Evolutionary conservation across 306 rosid species (phyloP).

Genomic region (Cicer cuneatum): DNA sequence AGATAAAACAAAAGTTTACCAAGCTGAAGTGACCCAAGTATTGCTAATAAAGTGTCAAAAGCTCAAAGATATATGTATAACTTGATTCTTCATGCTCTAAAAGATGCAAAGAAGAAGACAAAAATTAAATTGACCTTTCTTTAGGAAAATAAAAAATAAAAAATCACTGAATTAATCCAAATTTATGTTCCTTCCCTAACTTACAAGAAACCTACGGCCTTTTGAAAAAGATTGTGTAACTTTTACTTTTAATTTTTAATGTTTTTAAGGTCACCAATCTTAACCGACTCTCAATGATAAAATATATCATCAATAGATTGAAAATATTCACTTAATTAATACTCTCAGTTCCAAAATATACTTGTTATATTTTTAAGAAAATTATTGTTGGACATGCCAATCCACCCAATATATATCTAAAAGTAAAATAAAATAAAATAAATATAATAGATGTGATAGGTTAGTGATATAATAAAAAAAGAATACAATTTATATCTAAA

Average conservation of each 20-base stretch:
- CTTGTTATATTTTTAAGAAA: not conserved
- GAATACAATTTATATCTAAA: no score
- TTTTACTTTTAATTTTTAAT: slow-evolving; percentile 46
- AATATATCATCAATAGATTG: not conserved
- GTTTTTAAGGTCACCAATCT: slow-evolving; percentile 25
- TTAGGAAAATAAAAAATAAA: slow-evolving; percentile 38
- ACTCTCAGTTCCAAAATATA: not conserved
- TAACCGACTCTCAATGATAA: slow-evolving; percentile 11
- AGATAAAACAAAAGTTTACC: slow-evolving; percentile 41
- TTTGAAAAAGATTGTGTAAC: slow-evolving; percentile 46
- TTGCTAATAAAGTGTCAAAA: slow-evolving; percentile 46
- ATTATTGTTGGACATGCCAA: no score
- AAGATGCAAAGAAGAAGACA: slow-evolving; percentile 48
- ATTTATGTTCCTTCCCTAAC: slow-evolving; percentile 62
- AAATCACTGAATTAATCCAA: slow-evolving; percentile 35
- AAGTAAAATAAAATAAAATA: no score
- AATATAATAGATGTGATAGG: no score
- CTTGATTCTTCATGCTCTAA: slow-evolving; percentile 42
- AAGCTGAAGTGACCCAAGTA: slow-evolving; percentile 48
- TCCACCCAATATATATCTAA: no score
- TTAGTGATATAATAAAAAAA: no score
- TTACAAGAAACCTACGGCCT: slow-evolving; percentile 60
- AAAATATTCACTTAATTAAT: not conserved
- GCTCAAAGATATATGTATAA: slow-evolving; percentile 44
- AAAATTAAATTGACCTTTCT: slow-evolving; percentile 40